These are phyloP conservation scores for Lentinus brumalis DNA, from an alignment of 768 basidiomycete genomes.

Conservation along the genomic window DNA sequence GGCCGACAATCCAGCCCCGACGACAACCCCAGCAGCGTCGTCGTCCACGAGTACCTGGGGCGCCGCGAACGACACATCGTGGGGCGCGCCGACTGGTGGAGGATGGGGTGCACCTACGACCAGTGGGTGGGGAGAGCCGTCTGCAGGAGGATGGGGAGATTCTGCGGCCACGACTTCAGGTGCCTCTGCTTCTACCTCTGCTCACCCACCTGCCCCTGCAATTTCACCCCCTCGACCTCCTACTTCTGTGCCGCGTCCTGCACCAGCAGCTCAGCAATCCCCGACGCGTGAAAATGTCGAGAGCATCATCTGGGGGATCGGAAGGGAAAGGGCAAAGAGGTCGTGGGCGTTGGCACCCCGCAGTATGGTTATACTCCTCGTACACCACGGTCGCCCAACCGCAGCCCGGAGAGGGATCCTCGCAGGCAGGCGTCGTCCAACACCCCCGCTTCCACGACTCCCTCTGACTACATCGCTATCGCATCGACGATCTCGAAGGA, in stretches of 20 bases:
- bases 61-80: neutral
- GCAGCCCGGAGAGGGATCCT: neutral
- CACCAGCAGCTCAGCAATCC: neutral
- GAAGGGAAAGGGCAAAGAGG: neutral
- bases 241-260: neutral
- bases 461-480: neutral
- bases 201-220: neutral
- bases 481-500: conserved; percentile 1
- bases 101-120: neutral
- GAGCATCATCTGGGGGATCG: neutral
- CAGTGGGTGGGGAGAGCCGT: neutral
- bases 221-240: neutral
- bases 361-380: neutral
- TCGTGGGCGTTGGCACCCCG: neutral
- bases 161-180: neutral
- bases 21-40: neutral
- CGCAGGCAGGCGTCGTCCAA: neutral
- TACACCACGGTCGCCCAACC: neutral
- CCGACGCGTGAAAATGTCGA: neutral
- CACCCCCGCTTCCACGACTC: neutral
- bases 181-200: neutral
- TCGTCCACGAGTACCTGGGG: neutral
- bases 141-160: neutral
- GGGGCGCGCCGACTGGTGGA: neutral
- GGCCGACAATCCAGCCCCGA: neutral